These are phyloP conservation scores for Alternaria hordeiaustralica DNA, from an alignment of 2,329 filamentous ascomycete genomes.

Conservation along the genomic window DNA sequence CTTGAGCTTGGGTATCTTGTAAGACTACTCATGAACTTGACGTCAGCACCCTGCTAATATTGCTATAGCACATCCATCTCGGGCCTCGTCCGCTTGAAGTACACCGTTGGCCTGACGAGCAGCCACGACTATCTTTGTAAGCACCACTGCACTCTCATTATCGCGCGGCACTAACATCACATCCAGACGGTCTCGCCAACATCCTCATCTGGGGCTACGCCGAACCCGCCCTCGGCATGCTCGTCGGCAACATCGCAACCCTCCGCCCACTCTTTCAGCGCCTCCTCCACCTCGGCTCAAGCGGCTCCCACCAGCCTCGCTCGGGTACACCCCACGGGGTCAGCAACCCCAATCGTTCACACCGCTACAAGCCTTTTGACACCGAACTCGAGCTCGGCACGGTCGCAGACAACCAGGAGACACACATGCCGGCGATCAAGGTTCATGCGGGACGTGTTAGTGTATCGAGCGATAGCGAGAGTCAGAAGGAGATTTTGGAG, in stretches of 20 bases:
- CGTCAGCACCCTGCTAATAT: background rate
- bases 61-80: conserved; percentile 32
- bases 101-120: conserved; percentile 45
- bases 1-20: conserved; percentile 34
- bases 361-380: conserved; percentile 15
- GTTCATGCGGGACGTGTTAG: conserved; percentile 11
- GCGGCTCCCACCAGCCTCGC: conserved; percentile 3
- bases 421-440: background rate
- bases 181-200: conserved; percentile 36
- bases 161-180: background rate
- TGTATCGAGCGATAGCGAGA: conserved; percentile 17
- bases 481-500: conserved; percentile 19
- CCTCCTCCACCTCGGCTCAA: conserved; percentile 22
- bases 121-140: conserved; percentile 39
- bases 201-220: conserved; percentile 49
- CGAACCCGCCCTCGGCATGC: conserved; percentile 46
- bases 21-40: background rate
- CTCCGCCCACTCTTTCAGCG: conserved; percentile 43
- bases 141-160: background rate
- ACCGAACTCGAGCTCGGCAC: conserved; percentile 11
- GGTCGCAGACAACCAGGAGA: background rate
- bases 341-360: background rate
- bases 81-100: conserved; percentile 24
- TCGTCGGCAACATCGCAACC: conserved; percentile 44
- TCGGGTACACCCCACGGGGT: background rate